Percentiles rank a stretch among this genome's conserved stretches.
phyloP scores from a whole-genome alignment of 2,329 filamentous ascomycete genomes.

The Neofusicoccum laricinum region DNA sequence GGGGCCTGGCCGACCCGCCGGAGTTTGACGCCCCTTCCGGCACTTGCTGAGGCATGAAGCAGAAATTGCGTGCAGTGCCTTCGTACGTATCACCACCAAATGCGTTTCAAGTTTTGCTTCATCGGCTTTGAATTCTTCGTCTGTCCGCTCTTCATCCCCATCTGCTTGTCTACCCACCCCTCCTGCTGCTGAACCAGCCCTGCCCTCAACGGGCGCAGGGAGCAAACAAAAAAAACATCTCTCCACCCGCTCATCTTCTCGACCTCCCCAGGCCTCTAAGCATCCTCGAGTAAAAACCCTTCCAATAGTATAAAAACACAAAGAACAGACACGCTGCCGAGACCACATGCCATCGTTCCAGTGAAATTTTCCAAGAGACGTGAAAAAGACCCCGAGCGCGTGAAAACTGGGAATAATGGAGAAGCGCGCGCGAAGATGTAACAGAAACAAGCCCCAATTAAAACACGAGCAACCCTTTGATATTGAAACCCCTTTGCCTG shows the following conservation, averaged over 20 bases:
- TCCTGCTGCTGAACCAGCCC: constrained; percentile 3
- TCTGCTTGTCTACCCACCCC: background rate
- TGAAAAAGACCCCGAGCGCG: background rate
- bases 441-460: constrained; percentile 10
- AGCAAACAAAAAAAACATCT: background rate
- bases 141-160: background rate
- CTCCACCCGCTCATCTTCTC: background rate
- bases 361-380: constrained; percentile 7
- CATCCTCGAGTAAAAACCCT: background rate
- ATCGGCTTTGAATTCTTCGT: constrained; percentile 9
- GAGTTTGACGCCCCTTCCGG: background rate
- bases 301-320: background rate
- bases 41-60: constrained; percentile 1
- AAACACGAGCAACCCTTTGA: constrained; percentile 7
- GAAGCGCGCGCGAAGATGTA: constrained; percentile 1
- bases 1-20: background rate
- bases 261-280: background rate
- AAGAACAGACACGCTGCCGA: constrained; percentile 9
- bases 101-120: constrained; percentile 12
- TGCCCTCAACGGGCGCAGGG: background rate
- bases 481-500: constrained; percentile 11
- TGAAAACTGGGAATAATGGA: constrained; percentile 6
- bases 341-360: constrained; percentile 9
- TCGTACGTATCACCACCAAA: background rate
- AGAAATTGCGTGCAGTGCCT: background rate